Base-by-base conservation (phyloP, 1,284 basidiomycete genomes). In the Neolentinus lepideus region DNA sequence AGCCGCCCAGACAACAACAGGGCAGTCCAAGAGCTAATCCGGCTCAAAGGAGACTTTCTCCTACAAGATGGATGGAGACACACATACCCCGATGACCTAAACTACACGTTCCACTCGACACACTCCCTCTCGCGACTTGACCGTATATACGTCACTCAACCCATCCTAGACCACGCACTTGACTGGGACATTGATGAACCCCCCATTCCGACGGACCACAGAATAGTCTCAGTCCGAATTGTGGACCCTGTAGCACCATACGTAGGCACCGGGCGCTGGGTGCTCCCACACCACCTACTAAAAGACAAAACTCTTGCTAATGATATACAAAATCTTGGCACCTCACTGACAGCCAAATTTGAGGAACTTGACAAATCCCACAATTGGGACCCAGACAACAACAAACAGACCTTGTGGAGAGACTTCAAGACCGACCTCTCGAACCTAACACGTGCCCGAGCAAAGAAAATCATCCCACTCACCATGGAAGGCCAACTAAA, bases 251-350 rank as follows among this genome's bases (percentile, higher is more conserved):
- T 45, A 0, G 54, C 60, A 1, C 71, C 69, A 0, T 47, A 59
- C 12, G 61, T 67, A 0, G 71, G 70, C 0, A 60, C 59, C 53
- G 70, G 71, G 0, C 48, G 65, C 53, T 72, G 68, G 66, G 26
- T 59, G 1, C 62, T 66, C 1, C 63, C 66, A 1, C 2, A 33
- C 2, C 54, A 56, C 26, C 29, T 68, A 0, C 11, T 67, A 0
- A 59, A 66, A 14, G 61, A 71, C 33, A 55, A 52, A 55, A 10
- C 21, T 11, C 47, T 59, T 24, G n/a, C 45, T 14, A 19, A 50
- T 16, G 50, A 57, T 33, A 55, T 54, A 1, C 16, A 52, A 12
- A 27, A 31, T 2, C 25, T 16, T 54, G 45, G 45, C 52, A 14
- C 27, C 45, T 14, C 3, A 43, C 24, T 14, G 43, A 19, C 50